Evolutionary conservation across 1,284 basidiomycete genomes (phyloP), one percentile per base, ranked within the genome.

Genomic region (Irpex rosettiformis): DNA sequence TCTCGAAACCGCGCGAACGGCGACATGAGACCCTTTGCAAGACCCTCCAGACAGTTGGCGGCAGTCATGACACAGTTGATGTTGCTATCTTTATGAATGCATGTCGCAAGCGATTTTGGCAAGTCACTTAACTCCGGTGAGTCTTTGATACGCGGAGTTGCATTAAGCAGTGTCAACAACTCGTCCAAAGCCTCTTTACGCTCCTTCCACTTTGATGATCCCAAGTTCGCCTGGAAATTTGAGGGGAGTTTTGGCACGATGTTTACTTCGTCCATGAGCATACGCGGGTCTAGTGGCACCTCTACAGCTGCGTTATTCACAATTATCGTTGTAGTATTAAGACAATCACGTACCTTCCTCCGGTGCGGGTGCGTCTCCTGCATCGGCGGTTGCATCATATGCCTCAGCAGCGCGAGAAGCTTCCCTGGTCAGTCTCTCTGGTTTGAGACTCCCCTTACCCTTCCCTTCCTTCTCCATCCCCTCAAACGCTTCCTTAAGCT

Each of bases 121-220:
- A 96, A 73, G 30, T 92, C 89, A 10, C 81, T 83, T 1, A 95
- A 76, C 68, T 89, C 89, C 18, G 89, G 79, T 1, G 84, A 81
- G 64, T 94, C 92, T 64, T 87, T 85, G 65, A 98, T 89, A 59
- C 89, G 86, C 7, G 89, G 88, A 11, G 90, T 85, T 16, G 83
- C 75, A 55, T 84, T 84, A 37, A 99, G 75, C 18, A 94, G 76
- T 13, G 85, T 83, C 58, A 88, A 79, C 42, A 97, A 80, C 49
- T 93, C 92, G 65, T 98, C 95, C 55, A 98, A 76, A 1, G 85
- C 91, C 67, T 98, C 96, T 68, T 96, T 93, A 28, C 97, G 86
- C 64, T 99, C 97, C 72, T 99, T 98, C 97, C 97, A 99, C 74
- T 99, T 99, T 0, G 92, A 87, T 3, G 96, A 98, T 11, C 85